Percentiles rank a stretch among this genome's conserved stretches.
These are phyloP conservation scores for Huntiella abstrusa DNA, from an alignment of 2,329 filamentous ascomycete species.

Conservation along the genomic window DNA sequence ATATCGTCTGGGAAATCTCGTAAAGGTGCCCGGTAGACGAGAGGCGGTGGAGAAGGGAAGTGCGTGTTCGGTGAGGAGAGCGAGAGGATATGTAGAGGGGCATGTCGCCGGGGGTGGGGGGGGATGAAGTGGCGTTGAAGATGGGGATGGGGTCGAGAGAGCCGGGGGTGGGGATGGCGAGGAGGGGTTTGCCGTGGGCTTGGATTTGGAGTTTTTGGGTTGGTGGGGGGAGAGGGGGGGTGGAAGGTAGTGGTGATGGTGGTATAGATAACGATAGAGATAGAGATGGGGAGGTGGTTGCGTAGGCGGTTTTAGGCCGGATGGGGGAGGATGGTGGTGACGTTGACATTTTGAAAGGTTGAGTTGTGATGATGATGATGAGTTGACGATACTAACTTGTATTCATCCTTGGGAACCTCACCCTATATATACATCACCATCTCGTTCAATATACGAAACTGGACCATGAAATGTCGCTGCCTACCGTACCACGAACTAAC, in stretches of 20 bases:
- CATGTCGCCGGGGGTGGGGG: constrained; percentile 17
- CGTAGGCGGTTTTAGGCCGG: not conserved
- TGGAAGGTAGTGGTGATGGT: not conserved
- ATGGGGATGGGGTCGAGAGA: constrained; percentile 24
- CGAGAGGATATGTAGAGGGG: constrained; percentile 34
- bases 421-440: too few species aligned
- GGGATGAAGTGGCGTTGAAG: constrained; percentile 19
- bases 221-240: constrained; percentile 14
- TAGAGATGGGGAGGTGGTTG: not conserved
- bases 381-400: too few species aligned
- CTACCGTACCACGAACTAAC: too few species aligned
- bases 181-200: constrained; percentile 23
- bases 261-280: not conserved
- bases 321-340: not conserved
- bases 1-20: constrained; percentile 31
- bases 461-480: too few species aligned
- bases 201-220: constrained; percentile 30
- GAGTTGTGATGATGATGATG: too few species aligned
- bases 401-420: too few species aligned
- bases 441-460: too few species aligned
- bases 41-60: constrained; percentile 24
- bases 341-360: too few species aligned
- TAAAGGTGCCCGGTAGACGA: constrained; percentile 20
- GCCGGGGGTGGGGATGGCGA: constrained; percentile 24
- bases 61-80: constrained; percentile 26